These are phyloP conservation scores for Tricladium varicosporioides DNA, from an alignment of 2,329 filamentous ascomycete genomes.

Conservation along the genomic window DNA sequence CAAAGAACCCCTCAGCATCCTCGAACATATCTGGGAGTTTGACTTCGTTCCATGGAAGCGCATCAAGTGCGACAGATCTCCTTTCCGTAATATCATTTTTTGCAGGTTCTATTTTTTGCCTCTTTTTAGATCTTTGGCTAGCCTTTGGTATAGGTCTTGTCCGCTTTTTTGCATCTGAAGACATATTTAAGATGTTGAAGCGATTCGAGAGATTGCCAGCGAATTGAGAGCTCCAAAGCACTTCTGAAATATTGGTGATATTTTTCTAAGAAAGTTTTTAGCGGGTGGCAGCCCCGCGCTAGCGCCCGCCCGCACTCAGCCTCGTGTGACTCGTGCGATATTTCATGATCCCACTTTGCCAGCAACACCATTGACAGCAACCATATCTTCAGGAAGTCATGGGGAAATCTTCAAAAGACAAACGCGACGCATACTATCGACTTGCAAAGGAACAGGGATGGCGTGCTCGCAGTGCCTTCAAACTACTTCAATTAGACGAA, in stretches of 20 bases:
- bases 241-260: not conserved
- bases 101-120: conserved; percentile 31
- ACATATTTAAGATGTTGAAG: conserved; percentile 22
- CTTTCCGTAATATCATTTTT: conserved; percentile 29
- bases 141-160: conserved; percentile 22
- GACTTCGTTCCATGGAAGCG: conserved; percentile 55
- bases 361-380: not conserved
- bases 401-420: conserved; percentile 98
- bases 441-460: conserved; percentile 98
- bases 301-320: conserved; percentile 1
- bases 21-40: conserved; percentile 75
- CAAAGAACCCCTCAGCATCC: conserved; percentile 92
- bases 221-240: not conserved
- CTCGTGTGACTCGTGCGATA: not conserved
- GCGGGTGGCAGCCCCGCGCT: conserved; percentile 14
- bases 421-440: conserved; percentile 95
- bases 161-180: conserved; percentile 30
- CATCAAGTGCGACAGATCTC: conserved; percentile 44
- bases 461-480: conserved; percentile 94
- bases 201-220: not conserved
- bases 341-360: not conserved
- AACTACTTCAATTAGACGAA: conserved; percentile 91
- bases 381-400: conserved; percentile 44
- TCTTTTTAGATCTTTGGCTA: conserved; percentile 31
- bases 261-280: conserved; percentile 11